Conservation (phyloP, 1,284 basidiomycete genomes). For the Fomitopsis schrenkii region DNA sequence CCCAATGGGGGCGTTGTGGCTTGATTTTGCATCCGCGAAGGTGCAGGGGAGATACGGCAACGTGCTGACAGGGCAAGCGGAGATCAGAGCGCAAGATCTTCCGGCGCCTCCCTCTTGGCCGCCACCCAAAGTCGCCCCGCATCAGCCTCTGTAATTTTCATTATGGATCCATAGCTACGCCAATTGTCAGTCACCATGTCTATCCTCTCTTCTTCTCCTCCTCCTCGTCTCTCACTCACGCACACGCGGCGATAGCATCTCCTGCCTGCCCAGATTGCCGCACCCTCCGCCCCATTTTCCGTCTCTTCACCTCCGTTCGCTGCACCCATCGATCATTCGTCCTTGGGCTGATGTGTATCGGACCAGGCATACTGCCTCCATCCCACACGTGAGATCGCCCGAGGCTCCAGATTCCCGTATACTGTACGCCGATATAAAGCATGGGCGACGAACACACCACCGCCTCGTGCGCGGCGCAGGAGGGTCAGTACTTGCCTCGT, state of each 20-base stretch:
- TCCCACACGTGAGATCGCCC: conserved; percentile 27
- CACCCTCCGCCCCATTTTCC: conserved; percentile 12
- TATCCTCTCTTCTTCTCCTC: conserved; percentile 1
- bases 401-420: conserved; percentile 16
- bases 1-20: conserved; percentile 1
- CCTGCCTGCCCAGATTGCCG: conserved; percentile 9
- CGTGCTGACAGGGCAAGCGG: conserved; percentile 12
- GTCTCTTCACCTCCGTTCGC: conserved; percentile 10
- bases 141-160: conserved; percentile 4
- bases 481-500: conserved; percentile 31
- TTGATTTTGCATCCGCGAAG: conserved; percentile 33
- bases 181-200: conserved; percentile 6
- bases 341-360: conserved; percentile 27
- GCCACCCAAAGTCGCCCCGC: conserved; percentile 4
- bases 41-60: conserved; percentile 10
- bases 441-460: conserved; percentile 18
- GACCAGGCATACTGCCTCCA: conserved; percentile 22
- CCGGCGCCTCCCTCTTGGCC: not conserved
- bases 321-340: conserved; percentile 23
- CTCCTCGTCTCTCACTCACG: not conserved
- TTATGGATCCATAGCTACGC: conserved; percentile 5
- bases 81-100: conserved; percentile 20
- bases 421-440: conserved; percentile 27
- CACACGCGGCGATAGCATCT: not conserved
- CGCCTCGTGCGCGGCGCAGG: conserved; percentile 23